Percentiles rank a stretch among this genome's conserved stretches.
Conservation (phyloP, 2,329 filamentous ascomycete species). For the Clarireedia homoeocarpa region DNA sequence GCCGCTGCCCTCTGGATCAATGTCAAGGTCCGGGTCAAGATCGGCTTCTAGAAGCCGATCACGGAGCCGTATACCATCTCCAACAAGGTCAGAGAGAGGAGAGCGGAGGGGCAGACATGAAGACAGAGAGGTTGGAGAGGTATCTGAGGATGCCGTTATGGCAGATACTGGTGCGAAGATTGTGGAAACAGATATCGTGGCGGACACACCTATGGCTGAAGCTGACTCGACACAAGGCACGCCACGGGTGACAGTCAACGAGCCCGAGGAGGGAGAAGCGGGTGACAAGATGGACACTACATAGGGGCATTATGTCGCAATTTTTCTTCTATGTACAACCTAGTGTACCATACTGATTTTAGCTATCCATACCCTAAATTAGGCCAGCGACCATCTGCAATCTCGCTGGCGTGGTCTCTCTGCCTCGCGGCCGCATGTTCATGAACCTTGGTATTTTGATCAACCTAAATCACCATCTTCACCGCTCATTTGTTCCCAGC, state of each 20-base stretch:
- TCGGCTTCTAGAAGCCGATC: constrained; percentile 33
- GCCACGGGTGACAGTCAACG: constrained; percentile 43
- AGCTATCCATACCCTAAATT: not conserved
- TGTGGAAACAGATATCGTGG: constrained; percentile 28
- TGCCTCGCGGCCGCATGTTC: too few relatives aligned
- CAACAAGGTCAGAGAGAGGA: constrained; percentile 24
- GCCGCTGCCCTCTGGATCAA: constrained; percentile 22
- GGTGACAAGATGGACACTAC: constrained; percentile 61
- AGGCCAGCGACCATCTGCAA: too few relatives aligned
- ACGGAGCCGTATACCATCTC: constrained; percentile 33
- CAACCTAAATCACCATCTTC: not conserved
- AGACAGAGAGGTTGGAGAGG: constrained; percentile 20
- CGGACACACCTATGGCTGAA: constrained; percentile 25
- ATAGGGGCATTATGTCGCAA: constrained; percentile 16
- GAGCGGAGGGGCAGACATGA: not conserved
- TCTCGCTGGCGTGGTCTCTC: too few relatives aligned
- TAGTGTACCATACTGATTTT: constrained; percentile 23
- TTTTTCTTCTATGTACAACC: constrained; percentile 11
- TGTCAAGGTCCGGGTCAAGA: constrained; percentile 28
- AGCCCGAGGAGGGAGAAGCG: constrained; percentile 30
- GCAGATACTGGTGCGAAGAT: constrained; percentile 40
- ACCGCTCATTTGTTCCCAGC: not conserved
- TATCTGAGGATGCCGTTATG: constrained; percentile 53
- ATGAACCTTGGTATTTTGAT: too few relatives aligned
- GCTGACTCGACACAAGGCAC: constrained; percentile 29